These are phyloP conservation scores for Jaenimonas drosophilae DNA, from an alignment of 208 protist species.

Conservation along the genomic window DNA sequence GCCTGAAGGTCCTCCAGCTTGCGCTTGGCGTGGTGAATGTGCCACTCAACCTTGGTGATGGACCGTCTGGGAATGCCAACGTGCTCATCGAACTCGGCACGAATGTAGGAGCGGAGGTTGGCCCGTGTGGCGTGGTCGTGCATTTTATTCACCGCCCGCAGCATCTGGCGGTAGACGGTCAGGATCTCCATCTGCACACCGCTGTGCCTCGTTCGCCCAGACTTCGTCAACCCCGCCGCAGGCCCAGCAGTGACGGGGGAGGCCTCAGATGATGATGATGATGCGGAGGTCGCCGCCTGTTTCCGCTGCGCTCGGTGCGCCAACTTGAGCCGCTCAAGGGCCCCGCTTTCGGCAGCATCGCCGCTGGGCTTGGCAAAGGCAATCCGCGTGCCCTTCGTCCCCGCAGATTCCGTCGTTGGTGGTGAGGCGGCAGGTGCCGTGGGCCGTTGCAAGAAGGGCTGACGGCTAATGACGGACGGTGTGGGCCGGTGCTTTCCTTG, in stretches of 20 bases:
- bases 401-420: background rate
- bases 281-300: too few species aligned
- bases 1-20: slow-evolving; percentile 77
- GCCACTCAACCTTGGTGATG: slow-evolving; percentile 79
- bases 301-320: background rate
- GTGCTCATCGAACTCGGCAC: slow-evolving; percentile 60
- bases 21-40: slow-evolving; percentile 58
- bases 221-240: background rate
- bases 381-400: too few species aligned
- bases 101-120: slow-evolving; percentile 46
- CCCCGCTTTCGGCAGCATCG: too few species aligned
- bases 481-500: too few species aligned
- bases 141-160: slow-evolving; percentile 48
- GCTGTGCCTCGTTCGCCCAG: slow-evolving; percentile 28
- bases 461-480: background rate
- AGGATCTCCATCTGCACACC: slow-evolving; percentile 76
- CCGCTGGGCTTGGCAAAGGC: too few species aligned
- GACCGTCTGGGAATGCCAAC: slow-evolving; percentile 38
- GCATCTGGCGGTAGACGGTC: slow-evolving; percentile 46
- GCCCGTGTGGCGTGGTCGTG: slow-evolving; percentile 38
- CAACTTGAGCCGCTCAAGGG: background rate
- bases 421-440: background rate
- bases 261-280: too few species aligned
- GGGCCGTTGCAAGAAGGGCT: background rate
- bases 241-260: too few species aligned